Conservation (phyloP, 306 rosid genomes). For the Psophocarpus tetragonolobus region DNA sequence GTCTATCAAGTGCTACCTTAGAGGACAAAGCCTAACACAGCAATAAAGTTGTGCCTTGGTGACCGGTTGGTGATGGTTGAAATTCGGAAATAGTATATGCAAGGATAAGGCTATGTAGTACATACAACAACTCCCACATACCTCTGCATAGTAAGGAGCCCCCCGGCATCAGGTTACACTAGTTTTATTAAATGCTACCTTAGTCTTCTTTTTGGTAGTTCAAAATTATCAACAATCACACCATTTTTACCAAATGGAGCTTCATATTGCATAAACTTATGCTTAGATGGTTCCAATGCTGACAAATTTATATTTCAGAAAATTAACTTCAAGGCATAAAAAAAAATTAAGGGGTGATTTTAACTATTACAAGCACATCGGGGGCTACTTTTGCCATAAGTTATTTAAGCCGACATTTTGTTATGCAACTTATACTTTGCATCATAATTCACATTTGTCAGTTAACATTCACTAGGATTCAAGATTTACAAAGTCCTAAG, state of each 20-base stretch:
- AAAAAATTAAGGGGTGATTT: background rate
- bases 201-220: background rate
- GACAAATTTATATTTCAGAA: background rate
- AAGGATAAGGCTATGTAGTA: too few species aligned
- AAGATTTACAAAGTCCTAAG: slow-evolving; percentile 1
- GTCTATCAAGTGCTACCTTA: background rate
- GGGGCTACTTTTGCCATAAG: background rate
- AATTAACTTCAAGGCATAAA: background rate
- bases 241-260: slow-evolving; percentile 6
- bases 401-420: background rate
- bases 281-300: slow-evolving; percentile 8
- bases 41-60: too few species aligned
- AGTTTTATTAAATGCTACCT: background rate
- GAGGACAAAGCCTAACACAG: too few species aligned
- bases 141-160: too few species aligned
- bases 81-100: too few species aligned
- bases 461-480: background rate
- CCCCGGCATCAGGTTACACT: too few species aligned
- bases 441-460: background rate
- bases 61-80: too few species aligned
- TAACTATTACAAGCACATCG: background rate
- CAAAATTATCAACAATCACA: slow-evolving; percentile 6
- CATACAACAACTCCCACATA: too few species aligned
- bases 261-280: background rate
- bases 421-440: background rate